Percentiles rank a stretch among this genome's conserved stretches.
Evolutionary conservation across 129 eudicot species (phyloP).

Genomic region (Scalesia atractyloides): DNA sequence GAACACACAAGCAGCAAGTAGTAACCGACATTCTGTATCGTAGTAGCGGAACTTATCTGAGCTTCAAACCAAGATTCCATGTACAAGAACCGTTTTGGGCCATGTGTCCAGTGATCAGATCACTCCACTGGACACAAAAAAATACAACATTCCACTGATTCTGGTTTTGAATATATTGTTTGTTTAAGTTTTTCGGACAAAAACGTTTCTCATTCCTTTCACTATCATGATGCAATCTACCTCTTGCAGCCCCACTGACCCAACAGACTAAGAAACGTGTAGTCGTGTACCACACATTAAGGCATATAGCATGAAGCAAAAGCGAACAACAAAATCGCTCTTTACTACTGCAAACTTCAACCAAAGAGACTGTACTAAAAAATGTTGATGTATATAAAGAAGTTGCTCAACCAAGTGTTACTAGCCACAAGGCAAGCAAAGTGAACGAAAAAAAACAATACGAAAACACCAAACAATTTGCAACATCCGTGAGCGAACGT

Average conservation of each 20-base stretch:
- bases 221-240: neutral
- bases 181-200: neutral
- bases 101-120: slow-evolving; percentile 1
- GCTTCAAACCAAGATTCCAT: neutral
- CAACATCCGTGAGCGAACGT: neutral
- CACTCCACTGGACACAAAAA: neutral
- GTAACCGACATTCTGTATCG: neutral
- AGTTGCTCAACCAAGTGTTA: neutral
- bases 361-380: neutral
- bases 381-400: neutral
- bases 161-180: neutral
- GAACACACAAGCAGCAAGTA: neutral
- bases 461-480: slow-evolving; percentile 1
- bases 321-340: neutral
- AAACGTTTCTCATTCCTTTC: neutral
- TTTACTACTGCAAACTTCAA: neutral
- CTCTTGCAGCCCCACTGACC: neutral
- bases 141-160: neutral
- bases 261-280: neutral
- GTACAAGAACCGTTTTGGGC: slow-evolving; percentile 3
- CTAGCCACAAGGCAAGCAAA: neutral
- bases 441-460: neutral
- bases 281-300: neutral
- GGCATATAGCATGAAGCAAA: slow-evolving; percentile 16
- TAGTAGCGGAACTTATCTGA: neutral